Base-by-base conservation (phyloP, 2,329 filamentous ascomycete species). In the Trichoderma sp. region DNA sequence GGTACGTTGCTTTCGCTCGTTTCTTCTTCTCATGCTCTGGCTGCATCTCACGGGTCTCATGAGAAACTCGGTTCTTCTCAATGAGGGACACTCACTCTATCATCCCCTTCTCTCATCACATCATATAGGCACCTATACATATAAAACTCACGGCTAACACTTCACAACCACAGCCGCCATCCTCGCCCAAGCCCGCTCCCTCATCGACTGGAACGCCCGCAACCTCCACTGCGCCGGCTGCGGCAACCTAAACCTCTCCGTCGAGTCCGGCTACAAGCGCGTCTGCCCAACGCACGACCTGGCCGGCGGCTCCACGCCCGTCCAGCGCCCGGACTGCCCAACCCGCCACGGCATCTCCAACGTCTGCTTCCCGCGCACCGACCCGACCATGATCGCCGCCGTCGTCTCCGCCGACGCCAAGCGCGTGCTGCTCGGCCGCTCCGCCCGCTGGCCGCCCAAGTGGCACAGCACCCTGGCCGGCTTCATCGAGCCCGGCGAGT, bases 381-480 rank as follows among this genome's bases (percentile, higher is more conserved):
- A 97, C 75, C 94, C 94, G 0, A 97, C 93, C 33, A 94, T 98
- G 78, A 99, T 99, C 81, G 94, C 96, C 82, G 95, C 94, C 0
- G 91, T 97, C 13, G 88, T 98, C 37, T 96, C 92, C 65, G 85
- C 90, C 62, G 92, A 96, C 74, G 91, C 91, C 61, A 87, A 90
- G 73, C 88, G 89, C 71, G 82, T 97, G 49, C 87, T 99, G 8
- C 90, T 99, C 0, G 96, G 96, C 47, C 90, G 96, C 16, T 89
- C 92, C 76, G 92, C 92, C 80, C 87, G 92, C 65, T 99, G 91
- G 86, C 96, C 96, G 0, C 84, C 87, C 1, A 78, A 92, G 78
- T 97, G 92, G 92, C 97, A 95, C 84, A 93, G 89, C 75, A 96
- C 94, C 0, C 88, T 99, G 13, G 92, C 92, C 2, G 93, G 93